Evolutionary conservation across 352 stramenopile species (phyloP).

Genomic region (Pythium aphanidermatum): DNA sequence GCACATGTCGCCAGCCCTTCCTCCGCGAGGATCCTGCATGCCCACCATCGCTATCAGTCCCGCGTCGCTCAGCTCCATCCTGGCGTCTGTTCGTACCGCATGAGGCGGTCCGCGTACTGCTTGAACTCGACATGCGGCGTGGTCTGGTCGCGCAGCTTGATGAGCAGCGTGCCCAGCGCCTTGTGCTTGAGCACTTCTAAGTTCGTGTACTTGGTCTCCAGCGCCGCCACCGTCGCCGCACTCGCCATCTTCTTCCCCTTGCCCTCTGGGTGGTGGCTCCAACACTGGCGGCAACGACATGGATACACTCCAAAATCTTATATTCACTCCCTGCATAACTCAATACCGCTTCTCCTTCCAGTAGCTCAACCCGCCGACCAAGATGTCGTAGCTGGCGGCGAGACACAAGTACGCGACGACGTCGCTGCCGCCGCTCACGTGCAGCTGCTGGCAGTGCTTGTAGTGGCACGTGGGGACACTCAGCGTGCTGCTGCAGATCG

Average conservation of each 20-base stretch:
- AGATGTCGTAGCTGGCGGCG: slow-evolving; percentile 71
- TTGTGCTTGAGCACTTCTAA: slow-evolving; percentile 61
- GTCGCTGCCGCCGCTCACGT: slow-evolving; percentile 68
- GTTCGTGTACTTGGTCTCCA: slow-evolving; percentile 60
- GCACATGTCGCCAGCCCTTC: slow-evolving; percentile 66
- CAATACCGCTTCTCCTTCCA: slow-evolving; percentile 71
- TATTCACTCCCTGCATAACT: slow-evolving; percentile 29
- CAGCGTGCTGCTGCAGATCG: slow-evolving; percentile 69
- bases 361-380: slow-evolving; percentile 59
- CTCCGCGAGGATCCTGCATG: slow-evolving; percentile 54
- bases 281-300: slow-evolving; percentile 18
- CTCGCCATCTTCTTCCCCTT: slow-evolving; percentile 32
- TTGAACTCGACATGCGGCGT: slow-evolving; percentile 73
- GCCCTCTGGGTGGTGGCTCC: not conserved
- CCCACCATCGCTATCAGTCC: not conserved
- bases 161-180: slow-evolving; percentile 53
- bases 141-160: slow-evolving; percentile 66
- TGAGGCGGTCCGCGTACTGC: slow-evolving; percentile 73
- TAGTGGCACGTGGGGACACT: slow-evolving; percentile 55
- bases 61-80: too few relatives aligned
- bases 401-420: slow-evolving; percentile 67
- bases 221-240: slow-evolving; percentile 29
- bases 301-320: slow-evolving; percentile 17
- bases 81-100: slow-evolving; percentile 62
- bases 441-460: slow-evolving; percentile 70